phyloP scores from a whole-genome alignment of 176 grass and related monocot species.

The Echinochloa phyllopogon region DNA sequence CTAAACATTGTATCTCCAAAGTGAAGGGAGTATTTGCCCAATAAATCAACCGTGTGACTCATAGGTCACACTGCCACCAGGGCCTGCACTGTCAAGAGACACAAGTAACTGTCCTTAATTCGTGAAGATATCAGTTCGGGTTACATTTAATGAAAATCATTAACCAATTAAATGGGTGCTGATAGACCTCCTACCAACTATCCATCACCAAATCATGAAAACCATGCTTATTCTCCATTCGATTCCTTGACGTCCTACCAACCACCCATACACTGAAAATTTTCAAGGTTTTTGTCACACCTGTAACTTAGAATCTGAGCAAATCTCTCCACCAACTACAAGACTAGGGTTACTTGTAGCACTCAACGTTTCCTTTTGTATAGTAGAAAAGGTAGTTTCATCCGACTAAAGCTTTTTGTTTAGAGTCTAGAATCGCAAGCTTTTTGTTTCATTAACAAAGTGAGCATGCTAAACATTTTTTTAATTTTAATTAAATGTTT shows the following conservation, averaged over 20 bases:
- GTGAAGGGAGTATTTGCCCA: neutral
- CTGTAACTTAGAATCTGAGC: slow-evolving; percentile 58
- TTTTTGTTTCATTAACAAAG: neutral
- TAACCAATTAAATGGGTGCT: slow-evolving; percentile 19
- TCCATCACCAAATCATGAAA: neutral
- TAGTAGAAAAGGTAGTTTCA: slow-evolving; percentile 26
- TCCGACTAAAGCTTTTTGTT: neutral
- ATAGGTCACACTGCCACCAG: neutral
- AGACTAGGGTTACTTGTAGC: slow-evolving; percentile 11
- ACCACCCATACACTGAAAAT: slow-evolving; percentile 43
- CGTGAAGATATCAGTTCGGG: slow-evolving; percentile 5
- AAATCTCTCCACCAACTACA: slow-evolving; percentile 45
- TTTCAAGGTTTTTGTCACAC: slow-evolving; percentile 48
- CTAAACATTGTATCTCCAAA: neutral
- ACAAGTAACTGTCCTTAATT: slow-evolving; percentile 19
- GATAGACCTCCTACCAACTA: slow-evolving; percentile 42
- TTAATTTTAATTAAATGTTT: neutral
- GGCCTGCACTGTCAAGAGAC: slow-evolving; percentile 19
- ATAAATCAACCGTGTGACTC: neutral
- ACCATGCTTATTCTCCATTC: slow-evolving; percentile 1
- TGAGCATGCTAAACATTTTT: neutral
- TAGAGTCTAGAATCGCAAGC: neutral
- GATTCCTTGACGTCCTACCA: slow-evolving; percentile 53
- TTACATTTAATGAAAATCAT: neutral
- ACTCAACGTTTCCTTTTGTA: slow-evolving; percentile 4